Percentiles rank a stretch among this genome's conserved stretches.
Conservation (phyloP, 192 early-diverging fungal genomes). For the Coemansia sp. region DNA sequence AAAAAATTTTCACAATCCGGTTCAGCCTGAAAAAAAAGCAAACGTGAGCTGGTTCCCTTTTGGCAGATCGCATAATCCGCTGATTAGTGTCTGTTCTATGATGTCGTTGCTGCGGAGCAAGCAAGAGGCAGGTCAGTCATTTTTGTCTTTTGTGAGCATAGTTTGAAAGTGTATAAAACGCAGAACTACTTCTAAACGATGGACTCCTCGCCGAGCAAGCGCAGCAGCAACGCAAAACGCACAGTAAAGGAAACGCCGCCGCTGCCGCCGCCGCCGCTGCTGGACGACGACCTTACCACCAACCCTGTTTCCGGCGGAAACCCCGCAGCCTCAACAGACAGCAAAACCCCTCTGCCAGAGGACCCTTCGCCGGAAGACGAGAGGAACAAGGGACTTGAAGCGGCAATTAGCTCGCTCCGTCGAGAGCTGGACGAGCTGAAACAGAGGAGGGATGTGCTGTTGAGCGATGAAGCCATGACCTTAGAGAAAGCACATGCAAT, state of each 20-base stretch:
- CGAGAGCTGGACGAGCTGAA: conserved; percentile 20
- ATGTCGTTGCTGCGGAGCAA: background rate
- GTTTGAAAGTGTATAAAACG: background rate
- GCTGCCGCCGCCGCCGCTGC: too few species aligned
- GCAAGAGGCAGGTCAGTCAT: background rate
- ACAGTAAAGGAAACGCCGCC: background rate
- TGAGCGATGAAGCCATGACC: conserved; percentile 13
- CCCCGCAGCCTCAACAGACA: background rate
- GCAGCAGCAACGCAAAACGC: background rate
- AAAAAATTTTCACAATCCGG: conserved; percentile 10
- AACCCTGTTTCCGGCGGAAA: background rate
- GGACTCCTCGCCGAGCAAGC: conserved; percentile 28
- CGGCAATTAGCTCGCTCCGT: conserved; percentile 12
- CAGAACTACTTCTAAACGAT: background rate
- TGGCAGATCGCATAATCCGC: conserved; percentile 14
- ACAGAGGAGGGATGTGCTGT: conserved; percentile 12
- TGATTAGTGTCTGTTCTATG: background rate
- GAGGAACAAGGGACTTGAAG: conserved; percentile 24
- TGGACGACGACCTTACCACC: background rate
- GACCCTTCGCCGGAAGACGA: conserved; percentile 14
- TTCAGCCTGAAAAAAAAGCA: background rate
- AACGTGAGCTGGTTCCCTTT: background rate
- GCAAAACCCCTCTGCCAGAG: background rate
- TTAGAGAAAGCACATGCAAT: conserved; percentile 29
- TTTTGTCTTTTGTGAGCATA: background rate